Evolutionary conservation across 192 early-diverging fungal genomes (phyloP), one percentile per base, ranked within the genome.

Genomic region (Gigaspora rosea): DNA sequence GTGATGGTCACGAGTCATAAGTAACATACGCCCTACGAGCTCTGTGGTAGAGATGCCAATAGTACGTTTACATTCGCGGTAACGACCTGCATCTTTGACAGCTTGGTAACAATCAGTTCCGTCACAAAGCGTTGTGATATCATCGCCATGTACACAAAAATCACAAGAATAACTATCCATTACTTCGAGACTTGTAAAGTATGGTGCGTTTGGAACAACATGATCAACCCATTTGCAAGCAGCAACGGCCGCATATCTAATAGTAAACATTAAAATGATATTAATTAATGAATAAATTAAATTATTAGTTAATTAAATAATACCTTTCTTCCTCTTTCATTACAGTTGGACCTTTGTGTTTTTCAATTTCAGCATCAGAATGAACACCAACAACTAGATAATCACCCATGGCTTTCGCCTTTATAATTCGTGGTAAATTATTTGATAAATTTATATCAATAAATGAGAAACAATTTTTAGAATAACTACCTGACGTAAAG

Each of bases 21-120:
- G 82, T 78, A 98, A 85, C 95, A 98, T 98, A 69, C 97, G 90
- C 27, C 95, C 94, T 6, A 98, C 96, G 32, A 98, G 86, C 85
- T 97, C 97, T 18, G 97, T 98, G 2, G 97, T 98, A n/a, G 95
- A 96, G 54, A 98, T 92, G 22, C 96, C 95, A 77, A 94, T 90
- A 1, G 95, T 98, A 78, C 97, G 93, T 88, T 95, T 96, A 86
- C 95, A 98, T 82, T 98, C 96, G 78, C 89, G 86, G 90, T 98
- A 98, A 46, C 94, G 83, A 4, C 95, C 95, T 59, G 97, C 97
- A 75, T 95, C 94, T 82, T 98, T 98, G 75, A 97, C 97, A 4
- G 87, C 88, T 85, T 93, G 92, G 83, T 98, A 98, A 86, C 97
- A 98, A 83, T 98, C 97, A 27, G 94, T 93, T 15, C 97, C 97